These are phyloP conservation scores for Chlamydomonas reinhardtii DNA, from an alignment of 163 green algal species.

Conservation along the genomic window DNA sequence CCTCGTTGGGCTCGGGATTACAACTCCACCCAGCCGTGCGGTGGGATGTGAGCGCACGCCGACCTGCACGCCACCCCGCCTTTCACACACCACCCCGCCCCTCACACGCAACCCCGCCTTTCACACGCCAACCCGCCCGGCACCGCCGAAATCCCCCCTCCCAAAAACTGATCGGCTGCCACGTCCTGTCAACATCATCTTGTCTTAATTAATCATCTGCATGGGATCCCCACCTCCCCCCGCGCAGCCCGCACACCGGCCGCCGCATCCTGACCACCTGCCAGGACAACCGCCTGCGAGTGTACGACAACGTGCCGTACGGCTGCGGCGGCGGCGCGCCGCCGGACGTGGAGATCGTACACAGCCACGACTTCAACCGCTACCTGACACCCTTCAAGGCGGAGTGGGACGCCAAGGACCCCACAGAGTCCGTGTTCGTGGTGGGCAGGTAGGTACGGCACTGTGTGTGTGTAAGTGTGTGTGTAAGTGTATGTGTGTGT, in stretches of 20 bases:
- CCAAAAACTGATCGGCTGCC: too few relatives aligned
- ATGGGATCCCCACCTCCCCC: background rate
- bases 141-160: too few relatives aligned
- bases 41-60: too few relatives aligned
- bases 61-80: too few relatives aligned
- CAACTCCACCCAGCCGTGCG: too few relatives aligned
- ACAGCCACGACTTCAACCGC: constrained; percentile 71
- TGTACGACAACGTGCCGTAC: constrained; percentile 84
- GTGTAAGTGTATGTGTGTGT: too few relatives aligned
- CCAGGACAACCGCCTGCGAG: constrained; percentile 86
- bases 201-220: too few relatives aligned
- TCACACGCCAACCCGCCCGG: too few relatives aligned
- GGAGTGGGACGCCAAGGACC: constrained; percentile 91
- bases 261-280: constrained; percentile 91
- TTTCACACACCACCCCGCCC: too few relatives aligned
- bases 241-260: constrained; percentile 58
- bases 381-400: constrained; percentile 91
- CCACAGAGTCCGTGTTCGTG: constrained; percentile 65
- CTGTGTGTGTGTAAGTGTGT: background rate
- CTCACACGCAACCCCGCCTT: too few relatives aligned
- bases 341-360: constrained; percentile 85
- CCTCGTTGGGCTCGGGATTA: too few relatives aligned
- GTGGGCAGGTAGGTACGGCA: constrained; percentile 67
- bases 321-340: constrained; percentile 35
- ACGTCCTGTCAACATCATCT: too few relatives aligned